Evolutionary conservation across 2,329 filamentous ascomycete species (phyloP), one percentile per base, ranked within the genome.

Genomic region (Aspergillus sp.): DNA sequence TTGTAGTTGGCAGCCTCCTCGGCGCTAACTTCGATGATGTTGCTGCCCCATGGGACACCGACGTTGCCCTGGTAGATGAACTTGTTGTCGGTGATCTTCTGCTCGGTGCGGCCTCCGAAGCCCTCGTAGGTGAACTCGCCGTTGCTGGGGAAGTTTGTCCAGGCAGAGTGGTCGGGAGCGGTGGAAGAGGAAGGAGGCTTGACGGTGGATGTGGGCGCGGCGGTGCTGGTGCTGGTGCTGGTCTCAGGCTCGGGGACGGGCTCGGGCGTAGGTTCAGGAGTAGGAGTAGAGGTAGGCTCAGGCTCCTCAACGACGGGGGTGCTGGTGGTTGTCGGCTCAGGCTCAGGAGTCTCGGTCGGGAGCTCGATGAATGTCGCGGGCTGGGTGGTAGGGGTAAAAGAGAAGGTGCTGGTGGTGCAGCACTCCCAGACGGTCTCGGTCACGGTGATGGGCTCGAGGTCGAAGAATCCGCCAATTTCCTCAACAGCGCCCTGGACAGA

Each of bases 21-120:
- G 28, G 72, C 65, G 59, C 70, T 66, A 53, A 80, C 71, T 48
- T 72, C 62, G 56, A 79, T 74, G 58, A 78, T 76, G 68, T 79
- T 77, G 72, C 74, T 76, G 49, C 78, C 76, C 70, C 75, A 77
- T 2, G 77, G 77, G n/a, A 51, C 66, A 31, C 77, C 77, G 13
- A 76, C 67, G 58, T 79, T 79, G 19, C 77, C 77, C 5, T 57
- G 53, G 61, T 77, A 79, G 45, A 65, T 61, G 31, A 71, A 64
- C 3, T 61, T 56, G 48, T 57, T 57, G 47, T 48, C 55, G 15
- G 67, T 70, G 25, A 64, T 65, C 30, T 63, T 54, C 4, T 67
- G 59, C n/a, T 53, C 45, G 54, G 67, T 77, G 53, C 68, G 71
- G 1, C 52, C 69, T 19, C 77, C 77, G 52, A 79, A 79, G 30